These are phyloP conservation scores for Ciborinia camelliae DNA, from an alignment of 2,329 filamentous ascomycete genomes.

Conservation along the genomic window DNA sequence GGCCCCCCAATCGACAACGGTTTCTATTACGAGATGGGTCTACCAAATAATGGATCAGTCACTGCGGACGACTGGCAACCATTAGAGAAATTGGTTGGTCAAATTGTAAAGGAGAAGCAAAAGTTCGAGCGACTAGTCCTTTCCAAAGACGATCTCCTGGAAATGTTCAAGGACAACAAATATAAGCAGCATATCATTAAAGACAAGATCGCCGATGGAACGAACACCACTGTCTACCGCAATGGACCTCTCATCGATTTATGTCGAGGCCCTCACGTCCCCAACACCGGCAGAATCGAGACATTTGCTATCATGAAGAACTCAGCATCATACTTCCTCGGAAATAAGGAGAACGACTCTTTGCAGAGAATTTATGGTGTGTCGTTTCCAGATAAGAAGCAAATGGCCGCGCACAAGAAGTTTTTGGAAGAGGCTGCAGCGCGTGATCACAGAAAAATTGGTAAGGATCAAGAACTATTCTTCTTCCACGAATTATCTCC, in stretches of 20 bases:
- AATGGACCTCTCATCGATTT: constrained; percentile 93
- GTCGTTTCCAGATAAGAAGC: constrained; percentile 94
- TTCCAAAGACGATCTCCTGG: constrained; percentile 84
- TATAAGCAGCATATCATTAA: constrained; percentile 99
- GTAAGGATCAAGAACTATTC: constrained; percentile 93
- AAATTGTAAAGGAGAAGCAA: constrained; percentile 95
- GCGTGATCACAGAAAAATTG: constrained; percentile 90
- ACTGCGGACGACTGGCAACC: constrained; percentile 77
- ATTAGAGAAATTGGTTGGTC: constrained; percentile 73
- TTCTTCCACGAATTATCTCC: constrained; percentile 96
- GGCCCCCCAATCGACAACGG: constrained; percentile 88
- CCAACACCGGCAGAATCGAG: constrained; percentile 90
- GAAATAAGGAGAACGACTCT: constrained; percentile 89
- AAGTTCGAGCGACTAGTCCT: constrained; percentile 86
- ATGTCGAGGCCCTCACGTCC: constrained; percentile 91
- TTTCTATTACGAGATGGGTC: constrained; percentile 97
- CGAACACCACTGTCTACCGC: constrained; percentile 85
- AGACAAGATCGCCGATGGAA: constrained; percentile 84
- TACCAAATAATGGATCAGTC: constrained; percentile 67
- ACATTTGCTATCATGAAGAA: constrained; percentile 89
- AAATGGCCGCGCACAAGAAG: constrained; percentile 87
- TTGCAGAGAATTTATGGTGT: constrained; percentile 96
- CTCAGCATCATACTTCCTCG: constrained; percentile 80
- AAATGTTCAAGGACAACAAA: constrained; percentile 97
- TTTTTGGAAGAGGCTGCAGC: constrained; percentile 98